Percentiles rank a stretch among this genome's conserved stretches.
Conservation (phyloP, 2,329 filamentous ascomycete species). For the Phaeosphaeriaceae sp. region DNA sequence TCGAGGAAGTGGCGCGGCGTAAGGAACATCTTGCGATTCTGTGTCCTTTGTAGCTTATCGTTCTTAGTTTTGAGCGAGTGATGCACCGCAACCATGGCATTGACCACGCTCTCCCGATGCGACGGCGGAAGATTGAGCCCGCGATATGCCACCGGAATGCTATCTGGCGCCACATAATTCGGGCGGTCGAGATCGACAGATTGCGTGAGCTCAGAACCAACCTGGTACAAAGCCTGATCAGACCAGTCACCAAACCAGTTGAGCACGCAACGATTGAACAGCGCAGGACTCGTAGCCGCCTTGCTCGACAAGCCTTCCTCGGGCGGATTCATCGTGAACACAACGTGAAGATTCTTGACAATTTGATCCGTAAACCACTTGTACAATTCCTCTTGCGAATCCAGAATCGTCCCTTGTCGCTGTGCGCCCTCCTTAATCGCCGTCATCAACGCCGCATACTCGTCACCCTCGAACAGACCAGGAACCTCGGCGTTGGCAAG, state of each 20-base stretch:
- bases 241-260: constrained; percentile 99
- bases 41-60: constrained; percentile 83
- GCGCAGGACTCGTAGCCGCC: constrained; percentile 92
- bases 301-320: constrained; percentile 94
- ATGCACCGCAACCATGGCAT: constrained; percentile 98
- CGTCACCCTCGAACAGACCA: constrained; percentile 98
- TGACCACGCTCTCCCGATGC: constrained; percentile 90
- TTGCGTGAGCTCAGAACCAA: constrained; percentile 92
- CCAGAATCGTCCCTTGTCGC: constrained; percentile 89
- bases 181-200: constrained; percentile 93
- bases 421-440: constrained; percentile 98
- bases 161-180: constrained; percentile 85
- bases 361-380: constrained; percentile 99
- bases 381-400: constrained; percentile 99
- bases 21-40: constrained; percentile 89
- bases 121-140: constrained; percentile 83
- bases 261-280: constrained; percentile 99
- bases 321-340: constrained; percentile 99
- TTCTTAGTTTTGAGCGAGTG: constrained; percentile 94
- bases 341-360: constrained; percentile 97
- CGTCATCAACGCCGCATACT: constrained; percentile 98
- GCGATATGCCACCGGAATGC: constrained; percentile 89
- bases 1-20: constrained; percentile 97
- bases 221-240: constrained; percentile 97
- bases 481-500: constrained; percentile 99